A percentile compares a stretch with the other conserved stretches of the same genome.
Evolutionary conservation across 2,329 filamentous ascomycete species (phyloP).

Genomic region (Fusarium sambucinum): DNA sequence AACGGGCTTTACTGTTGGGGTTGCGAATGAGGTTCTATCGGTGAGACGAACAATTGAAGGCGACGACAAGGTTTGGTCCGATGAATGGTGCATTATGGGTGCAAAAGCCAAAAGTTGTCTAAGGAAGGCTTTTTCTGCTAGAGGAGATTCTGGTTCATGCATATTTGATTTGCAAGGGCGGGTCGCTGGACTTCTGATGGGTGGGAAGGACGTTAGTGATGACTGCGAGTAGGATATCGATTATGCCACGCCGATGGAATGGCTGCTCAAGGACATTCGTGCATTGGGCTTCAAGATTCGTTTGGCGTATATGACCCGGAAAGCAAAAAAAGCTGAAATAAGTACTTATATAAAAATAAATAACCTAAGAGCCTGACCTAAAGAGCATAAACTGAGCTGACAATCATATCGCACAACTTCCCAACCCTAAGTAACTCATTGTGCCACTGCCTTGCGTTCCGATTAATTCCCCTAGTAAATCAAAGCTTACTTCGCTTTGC

Average conservation of each 20-base stretch:
- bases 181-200: not conserved
- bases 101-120: rapidly evolving
- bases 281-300: constrained; percentile 8
- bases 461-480: too few relatives aligned
- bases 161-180: constrained; percentile 5
- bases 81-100: constrained; percentile 24
- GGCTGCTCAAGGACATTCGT: constrained; percentile 21
- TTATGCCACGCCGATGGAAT: constrained; percentile 24
- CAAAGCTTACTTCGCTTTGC: too few relatives aligned
- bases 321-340: too few relatives aligned
- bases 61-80: not conserved
- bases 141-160: constrained; percentile 11
- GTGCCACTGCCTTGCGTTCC: too few relatives aligned
- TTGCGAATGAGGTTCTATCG: constrained; percentile 7
- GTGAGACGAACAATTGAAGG: not conserved
- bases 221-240: not conserved
- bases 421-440: too few relatives aligned
- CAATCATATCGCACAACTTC: too few relatives aligned
- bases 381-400: too few relatives aligned
- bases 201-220: not conserved
- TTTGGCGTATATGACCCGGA: not conserved
- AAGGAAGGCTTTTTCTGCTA: rapidly evolving
- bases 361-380: too few relatives aligned
- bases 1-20: not conserved
- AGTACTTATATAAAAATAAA: too few relatives aligned